Percentiles rank a stretch among this genome's conserved stretches.
phyloP scores from a whole-genome alignment of 805 yeast genomes.

The Wickerhamia fluorescens region DNA sequence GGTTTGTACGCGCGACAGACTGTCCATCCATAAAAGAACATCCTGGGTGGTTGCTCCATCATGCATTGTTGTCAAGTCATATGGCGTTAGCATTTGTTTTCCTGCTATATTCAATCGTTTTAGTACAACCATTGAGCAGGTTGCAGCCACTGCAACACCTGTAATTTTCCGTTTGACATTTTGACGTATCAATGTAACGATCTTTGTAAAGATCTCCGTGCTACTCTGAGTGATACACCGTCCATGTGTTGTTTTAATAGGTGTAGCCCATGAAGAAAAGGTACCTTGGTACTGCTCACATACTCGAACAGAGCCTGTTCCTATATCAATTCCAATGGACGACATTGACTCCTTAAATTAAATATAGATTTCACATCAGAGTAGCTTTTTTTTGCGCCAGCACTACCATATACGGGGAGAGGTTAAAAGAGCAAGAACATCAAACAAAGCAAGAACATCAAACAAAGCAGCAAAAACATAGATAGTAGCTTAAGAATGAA shows the following conservation, averaged over 20 bases:
- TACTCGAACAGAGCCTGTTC: conserved; percentile 43
- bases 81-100: conserved; percentile 5
- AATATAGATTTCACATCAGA: no score
- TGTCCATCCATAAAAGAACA: conserved; percentile 57
- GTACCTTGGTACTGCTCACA: conserved; percentile 19
- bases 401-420: no score
- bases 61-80: no score
- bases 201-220: conserved; percentile 26
- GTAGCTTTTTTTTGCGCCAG: no score
- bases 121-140: conserved; percentile 52
- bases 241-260: conserved; percentile 12
- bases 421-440: no score
- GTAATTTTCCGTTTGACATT: not conserved
- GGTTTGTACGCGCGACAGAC: conserved; percentile 32
- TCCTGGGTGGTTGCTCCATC: no score
- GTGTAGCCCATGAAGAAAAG: conserved; percentile 7
- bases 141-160: conserved; percentile 43
- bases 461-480: no score
- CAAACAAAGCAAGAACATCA: no score
- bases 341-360: no score
- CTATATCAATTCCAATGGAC: conserved; percentile 42
- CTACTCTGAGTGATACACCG: conserved; percentile 35
- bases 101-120: conserved; percentile 9
- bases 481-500: no score
- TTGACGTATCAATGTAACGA: conserved; percentile 15